These are phyloP conservation scores for Clavariopsis aquatica DNA, from an alignment of 495 filamentous ascomycete genomes.

Conservation along the genomic window DNA sequence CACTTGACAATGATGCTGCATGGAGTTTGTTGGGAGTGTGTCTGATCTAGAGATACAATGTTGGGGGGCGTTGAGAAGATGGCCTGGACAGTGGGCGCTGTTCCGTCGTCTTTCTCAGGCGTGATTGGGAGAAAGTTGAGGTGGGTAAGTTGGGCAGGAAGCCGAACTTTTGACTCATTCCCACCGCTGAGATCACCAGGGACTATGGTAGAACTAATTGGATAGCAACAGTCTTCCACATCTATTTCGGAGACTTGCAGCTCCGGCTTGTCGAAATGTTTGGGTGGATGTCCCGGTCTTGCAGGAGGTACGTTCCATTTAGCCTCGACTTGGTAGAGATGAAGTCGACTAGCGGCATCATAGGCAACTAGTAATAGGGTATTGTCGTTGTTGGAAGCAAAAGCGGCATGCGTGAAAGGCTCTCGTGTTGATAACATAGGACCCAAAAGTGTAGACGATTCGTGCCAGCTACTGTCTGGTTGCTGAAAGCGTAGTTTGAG, in stretches of 20 bases:
- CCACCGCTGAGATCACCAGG: slow-evolving; percentile 12
- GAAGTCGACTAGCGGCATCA: slow-evolving; percentile 36
- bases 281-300: slow-evolving; percentile 26
- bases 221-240: slow-evolving; percentile 36
- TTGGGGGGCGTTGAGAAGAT: slow-evolving; percentile 65
- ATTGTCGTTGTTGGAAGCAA: slow-evolving; percentile 65
- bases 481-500: slow-evolving; percentile 73
- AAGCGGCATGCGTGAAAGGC: slow-evolving; percentile 75
- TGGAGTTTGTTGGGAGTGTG: slow-evolving; percentile 58
- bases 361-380: slow-evolving; percentile 43
- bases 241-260: slow-evolving; percentile 28
- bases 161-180: slow-evolving; percentile 13
- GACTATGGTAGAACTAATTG: slow-evolving; percentile 12
- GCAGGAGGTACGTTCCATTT: slow-evolving; percentile 43
- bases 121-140: slow-evolving; percentile 43
- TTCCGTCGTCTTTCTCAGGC: slow-evolving; percentile 48
- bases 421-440: slow-evolving; percentile 67
- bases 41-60: slow-evolving; percentile 46
- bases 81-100: slow-evolving; percentile 62
- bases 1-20: slow-evolving; percentile 74
- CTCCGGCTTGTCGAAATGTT: slow-evolving; percentile 28
- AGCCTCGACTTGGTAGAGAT: slow-evolving; percentile 45
- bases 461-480: slow-evolving; percentile 64
- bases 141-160: slow-evolving; percentile 38
- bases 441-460: slow-evolving; percentile 68